Base-by-base conservation (phyloP, 495 filamentous ascomycete species). In the Penicillium salamii region DNA sequence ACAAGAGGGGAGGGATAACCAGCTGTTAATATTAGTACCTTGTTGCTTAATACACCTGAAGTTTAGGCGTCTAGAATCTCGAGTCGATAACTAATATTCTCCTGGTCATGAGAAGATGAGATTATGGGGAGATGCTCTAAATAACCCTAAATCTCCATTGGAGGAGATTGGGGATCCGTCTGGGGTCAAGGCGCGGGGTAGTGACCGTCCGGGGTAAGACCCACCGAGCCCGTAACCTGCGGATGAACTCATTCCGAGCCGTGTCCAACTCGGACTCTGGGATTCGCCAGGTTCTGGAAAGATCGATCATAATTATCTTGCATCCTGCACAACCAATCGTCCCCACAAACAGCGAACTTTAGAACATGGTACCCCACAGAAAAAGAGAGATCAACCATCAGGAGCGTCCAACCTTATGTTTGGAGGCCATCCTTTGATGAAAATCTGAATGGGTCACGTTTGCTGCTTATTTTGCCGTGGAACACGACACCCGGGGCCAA, bases 111-210 rank as follows among this genome's bases (percentile, higher is more conserved):
- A n/a, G n/a, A n/a, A n/a, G n/a, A n/a, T n/a, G n/a, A n/a, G n/a
- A n/a, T n/a, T n/a, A n/a, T n/a, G n/a, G n/a, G n/a, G n/a, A n/a
- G n/a, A n/a, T n/a, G n/a, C n/a, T n/a, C n/a, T n/a, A n/a, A n/a
- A n/a, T n/a, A n/a, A n/a, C n/a, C n/a, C n/a, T n/a, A n/a, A n/a
- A n/a, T n/a, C n/a, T n/a, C n/a, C n/a, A 55, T 45, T 56, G 53
- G 49, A 48, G 53, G 49, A 43, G 33, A 52, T 52, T 56, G 36
- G 29, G 32, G 39, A 23, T 49, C 47, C 53, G 43, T 55, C 53
- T 34, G 53, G 53, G 49, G 53, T 52, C 37, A 42, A 29, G 35
- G 49, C 37, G 49, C 49, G 53, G 53, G 49, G 53, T 52, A 43
- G 26, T 52, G n/a, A 19, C 42, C 42, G 49, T 52, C 43, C 49